Percentiles rank a stretch among this genome's conserved stretches.
phyloP scores from a whole-genome alignment of 768 basidiomycete genomes.

The Phaeolepiota aurea region DNA sequence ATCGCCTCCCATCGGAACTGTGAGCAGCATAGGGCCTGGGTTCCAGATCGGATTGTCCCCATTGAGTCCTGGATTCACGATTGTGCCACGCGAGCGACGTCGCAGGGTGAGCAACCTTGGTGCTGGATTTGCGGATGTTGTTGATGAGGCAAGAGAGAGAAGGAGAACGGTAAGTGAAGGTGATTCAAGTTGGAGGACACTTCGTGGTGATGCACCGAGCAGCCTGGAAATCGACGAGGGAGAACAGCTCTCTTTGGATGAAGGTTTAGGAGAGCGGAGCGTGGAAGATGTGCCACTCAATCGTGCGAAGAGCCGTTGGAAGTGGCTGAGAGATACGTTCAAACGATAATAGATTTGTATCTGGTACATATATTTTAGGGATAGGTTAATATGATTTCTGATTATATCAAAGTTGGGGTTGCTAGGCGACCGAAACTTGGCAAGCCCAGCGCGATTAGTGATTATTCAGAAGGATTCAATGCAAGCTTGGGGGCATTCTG shows the following conservation, averaged over 20 bases:
- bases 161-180: conserved; percentile 49
- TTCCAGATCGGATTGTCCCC: conserved; percentile 74
- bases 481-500: too few species aligned
- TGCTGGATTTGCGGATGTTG: conserved; percentile 20
- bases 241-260: conserved; percentile 5
- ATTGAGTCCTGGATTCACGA: conserved; percentile 70
- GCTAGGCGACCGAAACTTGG: background rate
- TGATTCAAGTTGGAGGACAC: conserved; percentile 17
- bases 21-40: conserved; percentile 36
- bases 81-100: conserved; percentile 43
- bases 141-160: conserved; percentile 10
- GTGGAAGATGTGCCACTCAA: background rate
- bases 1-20: conserved; percentile 26
- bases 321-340: conserved; percentile 18
- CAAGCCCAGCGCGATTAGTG: too few species aligned
- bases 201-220: conserved; percentile 3
- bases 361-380: background rate
- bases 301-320: conserved; percentile 13
- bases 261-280: conserved; percentile 4
- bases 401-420: background rate
- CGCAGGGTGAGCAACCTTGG: conserved; percentile 30
- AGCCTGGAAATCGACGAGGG: conserved; percentile 2
- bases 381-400: background rate
- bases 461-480: too few species aligned
- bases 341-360: background rate